Percentiles rank a stretch among this genome's conserved stretches.
Evolutionary conservation across 129 eudicot species (phyloP).

Genomic region (Daucus carota): DNA sequence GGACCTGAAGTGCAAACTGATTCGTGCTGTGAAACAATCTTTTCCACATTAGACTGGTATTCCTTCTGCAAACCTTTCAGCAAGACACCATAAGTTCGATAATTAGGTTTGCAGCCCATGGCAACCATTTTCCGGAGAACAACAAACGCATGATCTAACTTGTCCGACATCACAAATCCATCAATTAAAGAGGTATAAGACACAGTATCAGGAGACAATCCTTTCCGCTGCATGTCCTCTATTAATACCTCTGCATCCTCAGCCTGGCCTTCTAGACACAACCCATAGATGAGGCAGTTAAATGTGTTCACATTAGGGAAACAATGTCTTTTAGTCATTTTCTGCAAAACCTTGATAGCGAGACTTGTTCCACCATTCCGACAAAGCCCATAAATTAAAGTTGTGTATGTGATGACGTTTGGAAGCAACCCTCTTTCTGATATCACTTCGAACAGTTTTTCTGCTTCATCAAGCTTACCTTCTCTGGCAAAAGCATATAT

Average conservation of each 20-base stretch:
- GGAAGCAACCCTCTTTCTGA: conserved; percentile 45
- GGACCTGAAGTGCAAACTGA: conserved; percentile 17
- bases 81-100: conserved; percentile 52
- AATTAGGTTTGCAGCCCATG: conserved; percentile 56
- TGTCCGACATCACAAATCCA: conserved; percentile 52
- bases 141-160: conserved; percentile 49
- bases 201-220: conserved; percentile 66
- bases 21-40: conserved; percentile 39
- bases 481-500: conserved; percentile 49
- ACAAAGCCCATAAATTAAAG: conserved; percentile 68
- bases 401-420: conserved; percentile 69
- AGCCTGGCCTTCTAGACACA: conserved; percentile 60
- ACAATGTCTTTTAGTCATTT: conserved; percentile 56
- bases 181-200: conserved; percentile 62
- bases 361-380: conserved; percentile 42
- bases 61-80: conserved; percentile 58
- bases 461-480: conserved; percentile 44
- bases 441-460: conserved; percentile 39
- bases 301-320: conserved; percentile 63
- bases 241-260: conserved; percentile 59
- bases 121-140: conserved; percentile 52
- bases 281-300: conserved; percentile 59
- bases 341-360: conserved; percentile 55
- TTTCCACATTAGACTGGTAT: conserved; percentile 29
- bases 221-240: conserved; percentile 49